Evolutionary conservation across 2,329 filamentous ascomycete species (phyloP), one percentile per base, ranked within the genome.

Genomic region (Fusarium piperis): DNA sequence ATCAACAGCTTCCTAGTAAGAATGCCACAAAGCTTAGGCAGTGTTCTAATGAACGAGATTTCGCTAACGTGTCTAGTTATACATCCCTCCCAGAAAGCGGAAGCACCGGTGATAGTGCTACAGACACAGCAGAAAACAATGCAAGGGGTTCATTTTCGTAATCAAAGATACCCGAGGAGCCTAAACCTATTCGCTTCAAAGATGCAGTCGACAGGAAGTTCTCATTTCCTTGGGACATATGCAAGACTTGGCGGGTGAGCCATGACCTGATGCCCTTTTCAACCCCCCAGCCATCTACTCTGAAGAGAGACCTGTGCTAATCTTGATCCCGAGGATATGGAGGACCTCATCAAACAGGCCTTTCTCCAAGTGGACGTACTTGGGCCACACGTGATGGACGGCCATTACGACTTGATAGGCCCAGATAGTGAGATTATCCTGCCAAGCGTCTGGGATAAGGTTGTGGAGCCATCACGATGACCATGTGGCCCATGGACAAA

Each of bases 141-240:
- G 3, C 23, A 23, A 5, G 23, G 23, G 23, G 3, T 23, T 23
- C 23, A 23, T 3, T 23, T n/a, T 36, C 35, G 16, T n/a, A 15
- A 16, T 36, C 35, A n/a, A 15, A 9, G 4, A 16, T 10, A 16
- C 35, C 4, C n/a, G 52, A 39, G 16, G 15, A 15, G 28, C 5
- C 23, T 23, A 10, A 20, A 28, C 28, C 18, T 5, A 15, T 65
- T 6, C 20, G 16, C 6, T 97, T 97, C 83, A 96, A 96, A 81
- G 94, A 97, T 79, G 94, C 94, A 2, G 90, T 97, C 16, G 93
- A 93, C 30, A 88, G 94, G 72, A 97, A 96, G 80, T 97, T 96
- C 80, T 95, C 89, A 80, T 97, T 97, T 77, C 94, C 94, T 2
- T 97, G 91, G 81, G 89, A 94, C 68, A 80, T 96, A 30, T 97